Conservation (phyloP, 306 rosid genomes). For the Neltuma alba region DNA sequence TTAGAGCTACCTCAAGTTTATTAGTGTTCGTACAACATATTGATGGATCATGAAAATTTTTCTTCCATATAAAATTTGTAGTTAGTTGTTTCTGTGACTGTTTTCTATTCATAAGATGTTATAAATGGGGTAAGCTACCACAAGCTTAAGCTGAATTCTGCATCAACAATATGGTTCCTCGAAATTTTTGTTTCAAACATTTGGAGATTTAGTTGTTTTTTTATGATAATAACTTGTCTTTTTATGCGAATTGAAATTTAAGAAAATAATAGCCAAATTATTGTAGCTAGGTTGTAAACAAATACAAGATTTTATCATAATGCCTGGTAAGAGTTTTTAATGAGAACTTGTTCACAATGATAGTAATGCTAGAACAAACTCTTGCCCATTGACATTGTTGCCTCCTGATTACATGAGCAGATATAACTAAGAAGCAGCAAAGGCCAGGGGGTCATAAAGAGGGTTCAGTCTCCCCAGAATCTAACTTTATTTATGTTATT, state of each 20-base stretch:
- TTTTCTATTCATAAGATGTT: neutral
- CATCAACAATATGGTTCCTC: neutral
- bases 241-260: neutral
- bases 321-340: neutral
- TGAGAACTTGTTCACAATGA: neutral
- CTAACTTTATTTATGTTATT: neutral
- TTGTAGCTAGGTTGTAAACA: neutral
- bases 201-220: slow-evolving; percentile 1
- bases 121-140: neutral
- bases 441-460: too few relatives aligned
- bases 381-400: too few relatives aligned
- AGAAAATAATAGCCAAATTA: neutral
- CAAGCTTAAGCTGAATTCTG: neutral
- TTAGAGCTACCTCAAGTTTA: too few relatives aligned
- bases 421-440: too few relatives aligned
- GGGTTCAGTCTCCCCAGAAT: neutral
- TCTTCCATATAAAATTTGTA: neutral
- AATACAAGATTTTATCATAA: neutral
- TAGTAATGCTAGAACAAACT: neutral
- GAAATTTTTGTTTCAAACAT: neutral
- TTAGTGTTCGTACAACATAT: slow-evolving; percentile 2
- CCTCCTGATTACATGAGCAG: too few relatives aligned
- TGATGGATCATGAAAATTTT: slow-evolving; percentile 19
- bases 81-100: neutral
- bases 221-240: neutral